Conservation (phyloP, 2,329 filamentous ascomycete genomes). For the Calonectria crousiana region DNA sequence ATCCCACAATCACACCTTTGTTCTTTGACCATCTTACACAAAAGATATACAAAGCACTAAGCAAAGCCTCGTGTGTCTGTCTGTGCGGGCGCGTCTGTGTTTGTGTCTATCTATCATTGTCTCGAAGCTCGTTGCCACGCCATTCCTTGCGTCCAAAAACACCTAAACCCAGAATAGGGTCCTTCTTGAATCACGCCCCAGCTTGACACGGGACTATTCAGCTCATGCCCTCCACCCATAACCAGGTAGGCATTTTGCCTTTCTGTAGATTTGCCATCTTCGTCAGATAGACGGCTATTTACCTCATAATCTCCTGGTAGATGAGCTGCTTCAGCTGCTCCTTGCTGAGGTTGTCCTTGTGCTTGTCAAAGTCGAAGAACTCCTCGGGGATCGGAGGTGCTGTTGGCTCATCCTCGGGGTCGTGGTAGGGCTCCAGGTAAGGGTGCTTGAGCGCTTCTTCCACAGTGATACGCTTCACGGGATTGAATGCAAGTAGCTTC, state of each 20-base stretch:
- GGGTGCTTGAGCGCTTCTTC: conserved; percentile 98
- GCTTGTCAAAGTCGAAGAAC: conserved; percentile 99
- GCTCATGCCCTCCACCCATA: background rate
- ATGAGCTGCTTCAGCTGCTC: conserved; percentile 98
- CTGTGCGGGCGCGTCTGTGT: conserved; percentile 27
- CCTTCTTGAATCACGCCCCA: conserved; percentile 17
- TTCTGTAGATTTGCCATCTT: background rate
- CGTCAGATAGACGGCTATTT: conserved; percentile 25
- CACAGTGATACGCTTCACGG: conserved; percentile 97
- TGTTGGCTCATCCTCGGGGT: conserved; percentile 97
- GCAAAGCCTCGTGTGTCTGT: conserved; percentile 21
- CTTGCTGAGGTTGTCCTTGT: conserved; percentile 98
- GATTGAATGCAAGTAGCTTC: conserved; percentile 97
- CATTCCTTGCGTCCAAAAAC: conserved; percentile 22
- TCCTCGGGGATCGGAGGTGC: conserved; percentile 97
- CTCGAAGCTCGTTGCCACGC: conserved; percentile 32
- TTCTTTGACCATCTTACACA: conserved; percentile 15
- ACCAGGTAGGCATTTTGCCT: background rate
- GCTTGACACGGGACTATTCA: background rate
- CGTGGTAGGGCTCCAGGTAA: conserved; percentile 98
- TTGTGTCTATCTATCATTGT: conserved; percentile 38
- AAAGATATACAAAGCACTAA: conserved; percentile 26
- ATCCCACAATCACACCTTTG: conserved; percentile 15
- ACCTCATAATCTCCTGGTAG: conserved; percentile 93
- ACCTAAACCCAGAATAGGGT: conserved; percentile 23